phyloP scores from a whole-genome alignment of 108 stramenopile genomes.

The Hondaea fermentalgiana region DNA sequence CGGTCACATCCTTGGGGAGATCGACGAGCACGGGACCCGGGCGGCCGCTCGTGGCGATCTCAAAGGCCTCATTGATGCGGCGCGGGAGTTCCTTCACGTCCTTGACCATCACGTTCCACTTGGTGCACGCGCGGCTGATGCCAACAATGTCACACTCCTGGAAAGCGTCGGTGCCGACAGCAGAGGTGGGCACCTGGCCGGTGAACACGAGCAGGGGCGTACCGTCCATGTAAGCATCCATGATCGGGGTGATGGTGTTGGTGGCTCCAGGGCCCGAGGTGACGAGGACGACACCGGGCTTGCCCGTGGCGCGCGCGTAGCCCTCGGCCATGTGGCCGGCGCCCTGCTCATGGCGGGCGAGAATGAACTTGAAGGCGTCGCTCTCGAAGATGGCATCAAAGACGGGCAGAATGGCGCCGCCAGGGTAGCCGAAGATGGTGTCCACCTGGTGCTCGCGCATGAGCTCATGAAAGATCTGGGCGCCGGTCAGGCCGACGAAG shows the following conservation, averaged over 20 bases:
- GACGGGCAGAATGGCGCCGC: constrained; percentile 72
- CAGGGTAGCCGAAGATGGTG: constrained; percentile 80
- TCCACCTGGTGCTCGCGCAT: constrained; percentile 63
- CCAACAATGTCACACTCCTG: constrained; percentile 71
- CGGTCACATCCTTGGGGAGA: constrained; percentile 74
- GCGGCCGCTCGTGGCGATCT: constrained; percentile 70
- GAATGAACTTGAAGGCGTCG: constrained; percentile 70
- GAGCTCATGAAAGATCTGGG: constrained; percentile 1
- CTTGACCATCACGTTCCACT: constrained; percentile 81
- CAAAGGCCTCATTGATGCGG: constrained; percentile 80
- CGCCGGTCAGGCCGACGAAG: constrained; percentile 4
- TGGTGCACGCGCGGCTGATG: constrained; percentile 69
- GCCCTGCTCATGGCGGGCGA: constrained; percentile 70
- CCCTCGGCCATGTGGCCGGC: constrained; percentile 80
- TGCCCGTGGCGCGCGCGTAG: constrained; percentile 67
- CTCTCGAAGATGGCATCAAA: background rate
- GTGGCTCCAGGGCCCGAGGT: constrained; percentile 85
- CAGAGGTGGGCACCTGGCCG: constrained; percentile 75
- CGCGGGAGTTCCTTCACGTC: constrained; percentile 73
- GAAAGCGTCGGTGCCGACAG: constrained; percentile 66
- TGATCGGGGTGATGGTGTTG: constrained; percentile 74
- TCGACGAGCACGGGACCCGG: constrained; percentile 83
- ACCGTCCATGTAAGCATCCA: constrained; percentile 76
- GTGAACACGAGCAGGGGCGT: constrained; percentile 75
- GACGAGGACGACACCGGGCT: constrained; percentile 72